Conservation (phyloP, 805 yeast species). For the Saccharomycopsis amapae region DNA sequence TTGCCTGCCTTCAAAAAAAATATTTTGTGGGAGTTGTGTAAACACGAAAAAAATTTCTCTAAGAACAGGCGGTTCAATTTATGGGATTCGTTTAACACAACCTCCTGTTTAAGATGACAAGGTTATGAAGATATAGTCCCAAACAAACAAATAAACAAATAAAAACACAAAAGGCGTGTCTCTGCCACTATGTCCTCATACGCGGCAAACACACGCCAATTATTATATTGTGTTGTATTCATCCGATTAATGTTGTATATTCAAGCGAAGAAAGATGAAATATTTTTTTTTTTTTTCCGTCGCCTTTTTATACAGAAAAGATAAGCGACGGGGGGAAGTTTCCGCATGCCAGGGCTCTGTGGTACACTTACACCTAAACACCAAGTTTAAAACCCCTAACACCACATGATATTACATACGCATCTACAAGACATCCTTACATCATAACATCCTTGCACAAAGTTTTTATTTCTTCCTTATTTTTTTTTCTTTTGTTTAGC, state of each 20-base stretch:
- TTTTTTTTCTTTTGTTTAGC: too few species aligned
- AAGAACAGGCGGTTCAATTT: slow-evolving; percentile 26
- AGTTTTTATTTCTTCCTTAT: too few species aligned
- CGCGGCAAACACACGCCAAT: neutral
- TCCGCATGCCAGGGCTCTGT: too few species aligned
- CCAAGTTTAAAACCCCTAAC: too few species aligned
- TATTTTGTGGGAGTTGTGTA: neutral
- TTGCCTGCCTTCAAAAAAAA: slow-evolving; percentile 15
- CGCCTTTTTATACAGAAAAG: neutral
- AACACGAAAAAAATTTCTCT: neutral
- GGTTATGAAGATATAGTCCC: slow-evolving; percentile 43
- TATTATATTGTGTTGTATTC: too few species aligned
- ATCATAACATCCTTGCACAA: too few species aligned
- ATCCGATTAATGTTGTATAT: neutral
- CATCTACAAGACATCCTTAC: too few species aligned
- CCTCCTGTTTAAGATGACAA: slow-evolving; percentile 31
- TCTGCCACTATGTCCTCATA: neutral
- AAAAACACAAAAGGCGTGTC: neutral
- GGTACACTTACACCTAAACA: too few species aligned
- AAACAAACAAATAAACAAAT: slow-evolving; percentile 4
- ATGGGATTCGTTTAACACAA: slow-evolving; percentile 54
- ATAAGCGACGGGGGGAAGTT: too few species aligned
- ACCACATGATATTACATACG: too few species aligned
- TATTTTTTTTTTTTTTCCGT: neutral
- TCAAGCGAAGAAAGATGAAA: neutral